Percentiles rank a stretch among this genome's conserved stretches.
phyloP scores from a whole-genome alignment of 805 yeast species.

The Zygoascus biomembranicola region DNA sequence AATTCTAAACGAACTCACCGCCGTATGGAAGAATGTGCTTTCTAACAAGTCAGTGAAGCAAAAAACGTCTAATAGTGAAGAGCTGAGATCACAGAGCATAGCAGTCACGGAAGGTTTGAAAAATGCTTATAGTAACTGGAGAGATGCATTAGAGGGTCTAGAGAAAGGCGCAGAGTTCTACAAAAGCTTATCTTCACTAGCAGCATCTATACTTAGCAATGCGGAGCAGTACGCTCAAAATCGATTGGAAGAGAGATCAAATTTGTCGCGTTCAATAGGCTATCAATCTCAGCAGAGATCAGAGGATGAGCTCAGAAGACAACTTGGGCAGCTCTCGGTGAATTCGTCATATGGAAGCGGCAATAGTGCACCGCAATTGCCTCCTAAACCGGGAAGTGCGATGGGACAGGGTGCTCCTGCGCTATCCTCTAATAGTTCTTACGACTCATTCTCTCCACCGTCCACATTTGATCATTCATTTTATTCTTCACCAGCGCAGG shows the following conservation, averaged over 20 bases:
- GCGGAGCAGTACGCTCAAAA: conserved; percentile 14
- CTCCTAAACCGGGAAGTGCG: conserved; percentile 18
- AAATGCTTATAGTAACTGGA: conserved; percentile 50
- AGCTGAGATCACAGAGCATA: conserved; percentile 27
- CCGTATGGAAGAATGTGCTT: conserved; percentile 38
- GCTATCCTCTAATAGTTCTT: conserved; percentile 7
- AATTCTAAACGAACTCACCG: conserved; percentile 40
- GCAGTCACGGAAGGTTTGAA: conserved; percentile 36
- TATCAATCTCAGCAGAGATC: neutral
- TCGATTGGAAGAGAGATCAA: conserved; percentile 15
- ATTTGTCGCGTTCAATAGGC: neutral
- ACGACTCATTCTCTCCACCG: conserved; percentile 24
- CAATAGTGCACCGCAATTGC: conserved; percentile 12
- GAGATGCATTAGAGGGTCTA: conserved; percentile 48
- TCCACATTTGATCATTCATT: conserved; percentile 41
- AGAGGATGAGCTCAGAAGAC: conserved; percentile 12
- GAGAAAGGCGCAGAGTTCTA: conserved; percentile 60
- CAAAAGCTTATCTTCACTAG: conserved; percentile 30
- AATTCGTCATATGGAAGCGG: neutral
- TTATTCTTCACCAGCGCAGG: conserved; percentile 24
- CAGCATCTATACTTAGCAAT: conserved; percentile 12
- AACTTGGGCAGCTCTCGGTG: conserved; percentile 10
- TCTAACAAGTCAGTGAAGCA: conserved; percentile 38
- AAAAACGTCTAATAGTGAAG: conserved; percentile 32
- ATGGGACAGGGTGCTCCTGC: conserved; percentile 6